Evolutionary conservation across 2,329 filamentous ascomycete species (phyloP).

Genomic region (Xylaria digitata): DNA sequence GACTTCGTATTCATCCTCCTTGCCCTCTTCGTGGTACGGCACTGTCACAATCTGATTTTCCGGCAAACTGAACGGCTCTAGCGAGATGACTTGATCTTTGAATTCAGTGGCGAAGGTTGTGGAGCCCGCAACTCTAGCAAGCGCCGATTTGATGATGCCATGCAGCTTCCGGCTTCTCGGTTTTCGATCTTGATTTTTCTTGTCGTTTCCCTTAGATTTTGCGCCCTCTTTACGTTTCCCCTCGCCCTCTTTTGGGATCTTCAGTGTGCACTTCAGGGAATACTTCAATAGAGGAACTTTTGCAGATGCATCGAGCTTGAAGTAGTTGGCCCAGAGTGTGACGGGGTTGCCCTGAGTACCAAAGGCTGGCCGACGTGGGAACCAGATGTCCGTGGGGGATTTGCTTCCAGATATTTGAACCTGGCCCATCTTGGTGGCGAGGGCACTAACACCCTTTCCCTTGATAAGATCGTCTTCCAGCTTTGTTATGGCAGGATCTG

Average conservation of each 20-base stretch:
- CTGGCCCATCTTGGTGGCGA: slow-evolving; percentile 54
- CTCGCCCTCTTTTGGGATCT: slow-evolving; percentile 45
- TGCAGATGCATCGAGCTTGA: slow-evolving; percentile 55
- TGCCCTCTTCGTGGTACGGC: slow-evolving; percentile 51
- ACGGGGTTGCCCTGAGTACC: slow-evolving; percentile 58
- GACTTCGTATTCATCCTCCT: slow-evolving; percentile 55
- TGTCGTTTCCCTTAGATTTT: slow-evolving; percentile 30
- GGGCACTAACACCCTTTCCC: slow-evolving; percentile 44
- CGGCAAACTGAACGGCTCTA: slow-evolving; percentile 54
- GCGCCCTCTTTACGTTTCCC: not conserved
- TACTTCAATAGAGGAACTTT: slow-evolving; percentile 58
- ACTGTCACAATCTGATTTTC: slow-evolving; percentile 52
- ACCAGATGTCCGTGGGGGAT: slow-evolving; percentile 37
- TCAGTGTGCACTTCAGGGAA: slow-evolving; percentile 60
- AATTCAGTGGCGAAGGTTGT: slow-evolving; percentile 60
- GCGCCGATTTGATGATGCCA: slow-evolving; percentile 54
- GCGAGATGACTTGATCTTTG: slow-evolving; percentile 61
- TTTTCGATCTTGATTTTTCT: not conserved
- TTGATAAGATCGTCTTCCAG: slow-evolving; percentile 58
- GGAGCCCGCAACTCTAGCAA: slow-evolving; percentile 51
- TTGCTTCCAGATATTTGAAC: slow-evolving; percentile 46
- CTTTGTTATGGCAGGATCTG: slow-evolving; percentile 49
- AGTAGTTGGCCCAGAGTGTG: slow-evolving; percentile 67
- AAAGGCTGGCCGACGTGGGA: slow-evolving; percentile 63
- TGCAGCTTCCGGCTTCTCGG: slow-evolving; percentile 56